phyloP scores from a whole-genome alignment of 2,329 filamentous ascomycete species.

The Colletotrichum shisoi region DNA sequence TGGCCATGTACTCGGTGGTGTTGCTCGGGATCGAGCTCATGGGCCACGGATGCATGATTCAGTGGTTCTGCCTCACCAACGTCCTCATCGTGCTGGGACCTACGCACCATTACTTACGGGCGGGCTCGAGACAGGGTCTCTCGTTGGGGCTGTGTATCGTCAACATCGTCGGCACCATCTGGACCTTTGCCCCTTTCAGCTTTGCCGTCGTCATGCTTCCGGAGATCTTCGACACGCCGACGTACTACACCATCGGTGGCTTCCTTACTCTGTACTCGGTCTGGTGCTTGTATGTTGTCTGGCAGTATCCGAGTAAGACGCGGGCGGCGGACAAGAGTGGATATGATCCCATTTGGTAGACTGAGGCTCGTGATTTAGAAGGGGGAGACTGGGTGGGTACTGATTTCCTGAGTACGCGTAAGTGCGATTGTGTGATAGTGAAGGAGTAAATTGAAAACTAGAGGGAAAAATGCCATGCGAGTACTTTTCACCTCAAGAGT shows the following conservation, averaged over 20 bases:
- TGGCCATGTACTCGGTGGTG: slow-evolving; percentile 30
- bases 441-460: too few relatives aligned
- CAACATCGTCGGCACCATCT: slow-evolving; percentile 26
- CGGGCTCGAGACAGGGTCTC: slow-evolving; percentile 26
- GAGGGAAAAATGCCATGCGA: too few relatives aligned
- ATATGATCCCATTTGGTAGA: slow-evolving; percentile 18
- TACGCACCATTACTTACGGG: slow-evolving; percentile 31
- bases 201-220: slow-evolving; percentile 13
- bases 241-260: slow-evolving; percentile 16
- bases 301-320: slow-evolving; percentile 22
- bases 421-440: too few relatives aligned
- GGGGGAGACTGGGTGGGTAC: too few relatives aligned
- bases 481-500: too few relatives aligned
- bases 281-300: slow-evolving; percentile 12
- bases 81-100: slow-evolving; percentile 31
- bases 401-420: too few relatives aligned
- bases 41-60: slow-evolving; percentile 32
- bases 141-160: slow-evolving; percentile 32
- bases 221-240: background rate
- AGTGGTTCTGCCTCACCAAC: slow-evolving; percentile 38
- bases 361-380: too few relatives aligned
- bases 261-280: slow-evolving; percentile 13
- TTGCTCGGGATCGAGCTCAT: slow-evolving; percentile 30
- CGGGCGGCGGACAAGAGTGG: slow-evolving; percentile 8
- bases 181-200: slow-evolving; percentile 8